A percentile compares a stretch with the other conserved stretches of the same genome.
Conservation (phyloP, 805 yeast genomes). For the Lachancea waltii region DNA sequence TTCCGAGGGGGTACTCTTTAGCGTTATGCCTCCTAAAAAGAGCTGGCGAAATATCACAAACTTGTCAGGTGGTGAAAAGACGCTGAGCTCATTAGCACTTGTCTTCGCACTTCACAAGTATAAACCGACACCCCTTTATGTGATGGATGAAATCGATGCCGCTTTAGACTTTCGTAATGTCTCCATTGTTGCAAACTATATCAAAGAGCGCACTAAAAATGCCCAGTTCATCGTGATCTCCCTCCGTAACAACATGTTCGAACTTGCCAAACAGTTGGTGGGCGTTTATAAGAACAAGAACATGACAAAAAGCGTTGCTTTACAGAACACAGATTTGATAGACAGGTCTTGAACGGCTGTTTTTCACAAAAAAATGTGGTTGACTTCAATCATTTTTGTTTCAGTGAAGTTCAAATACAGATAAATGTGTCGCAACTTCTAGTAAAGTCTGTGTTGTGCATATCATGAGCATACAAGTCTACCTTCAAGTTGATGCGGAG, state of each 20-base stretch:
- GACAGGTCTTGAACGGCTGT: slow-evolving; percentile 1
- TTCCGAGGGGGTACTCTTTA: slow-evolving; percentile 90
- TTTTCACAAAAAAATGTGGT: too few relatives aligned
- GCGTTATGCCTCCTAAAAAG: slow-evolving; percentile 99
- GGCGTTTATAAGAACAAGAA: slow-evolving; percentile 93
- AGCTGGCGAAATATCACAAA: slow-evolving; percentile 95
- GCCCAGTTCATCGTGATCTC: slow-evolving; percentile 97
- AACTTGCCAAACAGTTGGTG: slow-evolving; percentile 85
- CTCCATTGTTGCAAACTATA: slow-evolving; percentile 94
- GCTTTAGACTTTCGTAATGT: slow-evolving; percentile 96
- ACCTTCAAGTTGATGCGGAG: too few relatives aligned
- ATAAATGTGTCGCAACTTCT: too few relatives aligned
- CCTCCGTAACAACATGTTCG: slow-evolving; percentile 95
- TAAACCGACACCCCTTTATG: slow-evolving; percentile 95
- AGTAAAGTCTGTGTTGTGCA: too few relatives aligned
- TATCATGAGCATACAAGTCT: too few relatives aligned
- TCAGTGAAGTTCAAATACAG: too few relatives aligned
- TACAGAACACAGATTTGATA: slow-evolving; percentile 56
- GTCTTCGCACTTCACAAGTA: slow-evolving; percentile 95
- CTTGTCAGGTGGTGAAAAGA: slow-evolving; percentile 96
- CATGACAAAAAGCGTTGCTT: slow-evolving; percentile 79
- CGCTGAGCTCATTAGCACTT: slow-evolving; percentile 86
- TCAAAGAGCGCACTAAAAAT: slow-evolving; percentile 89
- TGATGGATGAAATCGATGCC: slow-evolving; percentile 99
- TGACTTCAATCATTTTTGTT: too few relatives aligned